These are phyloP conservation scores for Zymoseptoria crescenta DNA, from an alignment of 2,329 filamentous ascomycete genomes.

Conservation along the genomic window DNA sequence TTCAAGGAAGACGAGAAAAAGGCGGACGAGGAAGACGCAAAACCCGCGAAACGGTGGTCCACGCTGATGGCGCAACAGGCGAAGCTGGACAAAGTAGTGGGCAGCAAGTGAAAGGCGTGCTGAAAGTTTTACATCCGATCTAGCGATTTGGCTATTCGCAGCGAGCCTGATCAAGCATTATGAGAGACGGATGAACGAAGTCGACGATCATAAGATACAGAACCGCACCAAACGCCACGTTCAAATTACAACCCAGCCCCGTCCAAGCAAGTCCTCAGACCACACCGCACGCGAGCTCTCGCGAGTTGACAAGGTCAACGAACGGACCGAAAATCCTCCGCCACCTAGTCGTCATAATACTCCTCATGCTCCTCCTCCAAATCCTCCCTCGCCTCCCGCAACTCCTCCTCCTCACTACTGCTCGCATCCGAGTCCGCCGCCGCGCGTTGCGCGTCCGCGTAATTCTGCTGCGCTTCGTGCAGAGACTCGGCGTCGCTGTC, in stretches of 20 bases:
- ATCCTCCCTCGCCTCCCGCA: conserved; percentile 5
- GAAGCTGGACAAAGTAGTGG: background rate
- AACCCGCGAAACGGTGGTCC: background rate
- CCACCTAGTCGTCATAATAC: background rate
- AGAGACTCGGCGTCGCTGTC: conserved; percentile 15
- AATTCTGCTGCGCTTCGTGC: conserved; percentile 14
- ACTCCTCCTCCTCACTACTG: conserved; percentile 14
- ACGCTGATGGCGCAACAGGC: background rate
- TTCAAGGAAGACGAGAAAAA: background rate
- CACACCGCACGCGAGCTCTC: no score
- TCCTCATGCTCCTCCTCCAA: background rate
- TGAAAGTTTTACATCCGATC: background rate
- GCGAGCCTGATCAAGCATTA: no score
- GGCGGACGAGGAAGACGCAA: background rate
- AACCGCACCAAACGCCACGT: no score
- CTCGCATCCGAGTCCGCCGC: conserved; percentile 17
- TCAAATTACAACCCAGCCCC: no score
- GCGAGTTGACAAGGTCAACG: no score
- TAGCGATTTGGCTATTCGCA: background rate
- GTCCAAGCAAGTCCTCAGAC: no score
- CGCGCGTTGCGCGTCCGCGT: conserved; percentile 15
- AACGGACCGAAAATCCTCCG: no score
- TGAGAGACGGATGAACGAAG: no score
- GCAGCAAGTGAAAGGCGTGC: no score
- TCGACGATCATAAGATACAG: no score